Percentiles rank a stretch among this genome's conserved stretches.
Conservation (phyloP, 768 basidiomycete genomes). For the Nidula microcarpa region DNA sequence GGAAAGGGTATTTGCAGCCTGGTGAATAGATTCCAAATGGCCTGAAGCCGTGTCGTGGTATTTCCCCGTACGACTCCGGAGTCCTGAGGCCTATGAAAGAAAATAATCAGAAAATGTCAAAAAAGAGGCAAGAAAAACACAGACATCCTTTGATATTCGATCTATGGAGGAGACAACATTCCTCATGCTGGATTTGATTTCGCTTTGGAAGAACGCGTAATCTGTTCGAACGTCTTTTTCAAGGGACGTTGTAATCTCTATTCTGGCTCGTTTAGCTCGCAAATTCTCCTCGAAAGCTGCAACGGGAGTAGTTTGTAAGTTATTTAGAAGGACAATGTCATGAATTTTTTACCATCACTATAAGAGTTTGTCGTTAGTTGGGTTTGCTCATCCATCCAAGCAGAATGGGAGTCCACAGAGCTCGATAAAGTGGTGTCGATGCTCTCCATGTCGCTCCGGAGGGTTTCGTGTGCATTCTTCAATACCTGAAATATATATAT, state of each 20-base stretch:
- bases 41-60: slow-evolving; percentile 39
- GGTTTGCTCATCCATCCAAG: slow-evolving; percentile 46
- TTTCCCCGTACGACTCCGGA: too few species aligned
- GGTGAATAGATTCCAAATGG: slow-evolving; percentile 46
- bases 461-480: slow-evolving; percentile 28
- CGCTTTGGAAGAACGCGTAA: slow-evolving; percentile 47
- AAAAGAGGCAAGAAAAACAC: slow-evolving; percentile 46
- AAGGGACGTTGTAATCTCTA: slow-evolving; percentile 54
- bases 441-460: slow-evolving; percentile 39
- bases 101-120: too few species aligned
- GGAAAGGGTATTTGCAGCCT: slow-evolving; percentile 45
- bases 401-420: slow-evolving; percentile 48
- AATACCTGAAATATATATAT: slow-evolving; percentile 44
- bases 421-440: slow-evolving; percentile 41
- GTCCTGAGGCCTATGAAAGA: too few species aligned
- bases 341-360: slow-evolving; percentile 46
- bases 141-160: slow-evolving; percentile 41
- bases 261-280: slow-evolving; percentile 63
- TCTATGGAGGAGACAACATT: slow-evolving; percentile 31
- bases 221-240: slow-evolving; percentile 47
- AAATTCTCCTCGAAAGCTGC: slow-evolving; percentile 60
- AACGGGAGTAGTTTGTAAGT: background rate
- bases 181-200: slow-evolving; percentile 46
- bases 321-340: background rate
- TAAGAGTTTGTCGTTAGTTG: slow-evolving; percentile 40